Evolutionary conservation across 306 rosid species (phyloP), one percentile per base, ranked within the genome.

Genomic region (Prunus campanulata): DNA sequence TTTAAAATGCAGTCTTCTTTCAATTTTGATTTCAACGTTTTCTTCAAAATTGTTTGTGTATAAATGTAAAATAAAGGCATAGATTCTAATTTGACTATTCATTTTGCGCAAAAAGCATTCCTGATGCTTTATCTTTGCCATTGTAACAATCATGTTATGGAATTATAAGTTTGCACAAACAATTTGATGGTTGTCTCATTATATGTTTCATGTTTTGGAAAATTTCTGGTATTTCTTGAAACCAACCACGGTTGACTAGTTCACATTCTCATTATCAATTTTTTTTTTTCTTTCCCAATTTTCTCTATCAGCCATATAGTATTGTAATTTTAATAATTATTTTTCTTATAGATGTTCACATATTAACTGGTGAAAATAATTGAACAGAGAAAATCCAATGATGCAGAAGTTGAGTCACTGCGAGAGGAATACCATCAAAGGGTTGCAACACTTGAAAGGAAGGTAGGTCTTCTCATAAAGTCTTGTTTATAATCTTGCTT

Each of bases 361-460:
- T 62, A 72, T 81, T 86, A 35, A 74, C 75, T 83, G 68, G 76
- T 79, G 73, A 78, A 77, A 72, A 78, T 80, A 80, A 71, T 91
- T 83, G 82, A 72, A 81, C 90, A 96, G 99, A 89, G 93, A 85
- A 96, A 96, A 85, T 90, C 98, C 76, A 93, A 81, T 85, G 98
- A 96, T 70, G 97, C 93, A 35, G 99, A 96, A 89, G 78, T 96
- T 32, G 98, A 96, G 80, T 86, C 96, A 79, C 85, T 93, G 87
- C 91, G 99, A 59, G 99, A 96, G 93, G 99, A 93, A 81, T 92
- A 93, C 87, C 99, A 96, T 81, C 97, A 96, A 69, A 93, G 96
- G 86, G 96, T 91, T 83, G 77, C 98, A 82, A 86, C 85, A 71
- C 79, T 96, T 42, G 99, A 96, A 85, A 87, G 98, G 84, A 96